phyloP scores from a whole-genome alignment of 305 asterid genomes.

The Striga hermonthica region DNA sequence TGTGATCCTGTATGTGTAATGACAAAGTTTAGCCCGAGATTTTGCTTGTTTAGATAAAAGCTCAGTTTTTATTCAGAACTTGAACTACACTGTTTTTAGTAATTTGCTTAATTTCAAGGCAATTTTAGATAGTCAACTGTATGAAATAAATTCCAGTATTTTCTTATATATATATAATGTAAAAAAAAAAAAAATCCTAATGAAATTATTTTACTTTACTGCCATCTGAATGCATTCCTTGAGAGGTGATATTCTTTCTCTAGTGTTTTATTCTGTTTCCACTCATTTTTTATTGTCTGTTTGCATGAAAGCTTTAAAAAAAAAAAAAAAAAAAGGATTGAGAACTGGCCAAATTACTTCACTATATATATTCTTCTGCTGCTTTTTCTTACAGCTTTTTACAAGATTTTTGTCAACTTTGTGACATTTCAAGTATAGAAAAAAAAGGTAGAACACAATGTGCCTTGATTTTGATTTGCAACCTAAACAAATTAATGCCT shows the following conservation, averaged over 20 bases:
- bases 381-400: too few relatives aligned
- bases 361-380: too few relatives aligned
- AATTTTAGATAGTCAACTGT: neutral
- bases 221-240: constrained; percentile 10
- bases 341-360: neutral
- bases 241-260: constrained; percentile 20
- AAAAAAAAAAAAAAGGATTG: constrained; percentile 26
- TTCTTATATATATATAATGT: too few relatives aligned
- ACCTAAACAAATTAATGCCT: too few relatives aligned
- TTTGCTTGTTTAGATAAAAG: neutral
- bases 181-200: neutral
- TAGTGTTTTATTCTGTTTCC: constrained; percentile 11
- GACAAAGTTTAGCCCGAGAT: neutral
- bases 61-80: neutral
- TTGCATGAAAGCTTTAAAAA: constrained; percentile 29
- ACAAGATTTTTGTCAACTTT: too few relatives aligned
- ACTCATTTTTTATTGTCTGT: constrained; percentile 14
- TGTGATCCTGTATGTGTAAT: too few relatives aligned
- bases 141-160: too few relatives aligned
- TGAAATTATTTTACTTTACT: neutral
- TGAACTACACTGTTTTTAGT: neutral
- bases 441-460: too few relatives aligned
- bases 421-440: too few relatives aligned
- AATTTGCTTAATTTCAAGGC: neutral
- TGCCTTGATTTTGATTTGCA: too few relatives aligned